Conservation (phyloP, 352 stramenopile genomes). For the Globisporangium alternatum region DNA sequence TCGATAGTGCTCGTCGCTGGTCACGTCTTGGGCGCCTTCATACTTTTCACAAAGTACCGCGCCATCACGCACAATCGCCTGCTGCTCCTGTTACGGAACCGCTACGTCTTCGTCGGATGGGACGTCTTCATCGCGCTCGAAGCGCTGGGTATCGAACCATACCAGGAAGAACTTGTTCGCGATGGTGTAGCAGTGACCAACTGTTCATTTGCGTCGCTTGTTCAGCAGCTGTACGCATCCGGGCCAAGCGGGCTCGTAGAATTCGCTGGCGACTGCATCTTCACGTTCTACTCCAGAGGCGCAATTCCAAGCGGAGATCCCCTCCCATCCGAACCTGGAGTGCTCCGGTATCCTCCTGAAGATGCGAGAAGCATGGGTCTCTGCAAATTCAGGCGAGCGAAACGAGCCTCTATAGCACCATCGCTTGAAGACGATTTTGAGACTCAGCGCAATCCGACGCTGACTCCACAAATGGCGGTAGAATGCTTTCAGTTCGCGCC, state of each 20-base stretch:
- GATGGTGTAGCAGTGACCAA: not conserved
- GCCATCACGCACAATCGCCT: constrained; percentile 23
- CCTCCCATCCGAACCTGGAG: not conserved
- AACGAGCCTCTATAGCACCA: not conserved
- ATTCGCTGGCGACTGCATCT: not conserved
- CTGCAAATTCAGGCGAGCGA: not conserved
- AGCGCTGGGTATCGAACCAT: constrained; percentile 32
- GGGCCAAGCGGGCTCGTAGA: not conserved
- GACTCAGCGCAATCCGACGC: not conserved
- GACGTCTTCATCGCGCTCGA: constrained; percentile 33
- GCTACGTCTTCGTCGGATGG: constrained; percentile 36
- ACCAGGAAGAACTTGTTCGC: not conserved
- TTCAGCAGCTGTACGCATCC: constrained; percentile 1
- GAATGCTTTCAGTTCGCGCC: not conserved
- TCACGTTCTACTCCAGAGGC: not conserved
- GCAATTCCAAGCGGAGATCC: not conserved
- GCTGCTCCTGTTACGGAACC: constrained; percentile 28
- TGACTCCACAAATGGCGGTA: not conserved
- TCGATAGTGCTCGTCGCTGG: constrained; percentile 6
- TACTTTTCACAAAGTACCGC: not conserved
- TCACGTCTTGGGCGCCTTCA: not conserved
- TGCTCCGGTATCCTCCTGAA: constrained; percentile 13
- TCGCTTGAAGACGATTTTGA: not conserved
- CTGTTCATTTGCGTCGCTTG: not conserved
- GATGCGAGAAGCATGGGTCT: constrained; percentile 16